phyloP scores from a whole-genome alignment of 2,329 filamentous ascomycete species.

The Phaeoacremonium minimum region DNA sequence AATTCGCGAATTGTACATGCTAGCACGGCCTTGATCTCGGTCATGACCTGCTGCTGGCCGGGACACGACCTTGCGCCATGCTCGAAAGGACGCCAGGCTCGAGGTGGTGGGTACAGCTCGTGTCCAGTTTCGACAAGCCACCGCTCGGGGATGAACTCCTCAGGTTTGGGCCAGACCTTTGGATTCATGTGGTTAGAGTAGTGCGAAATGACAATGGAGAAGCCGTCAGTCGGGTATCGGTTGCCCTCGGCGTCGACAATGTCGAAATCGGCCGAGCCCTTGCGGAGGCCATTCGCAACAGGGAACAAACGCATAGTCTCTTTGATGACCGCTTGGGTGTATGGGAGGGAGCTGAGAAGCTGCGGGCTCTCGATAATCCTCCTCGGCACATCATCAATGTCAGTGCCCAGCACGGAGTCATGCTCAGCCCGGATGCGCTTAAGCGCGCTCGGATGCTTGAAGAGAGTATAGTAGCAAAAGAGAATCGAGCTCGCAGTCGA shows the following conservation, averaged over 20 bases:
- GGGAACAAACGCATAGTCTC: slow-evolving; percentile 50
- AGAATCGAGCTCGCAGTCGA: slow-evolving; percentile 8
- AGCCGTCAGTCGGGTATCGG: slow-evolving; percentile 28
- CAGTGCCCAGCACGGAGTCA: slow-evolving; percentile 17
- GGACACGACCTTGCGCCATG: slow-evolving; percentile 28
- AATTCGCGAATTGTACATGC: slow-evolving; percentile 8
- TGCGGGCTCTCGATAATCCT: slow-evolving; percentile 32
- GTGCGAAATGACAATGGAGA: slow-evolving; percentile 11
- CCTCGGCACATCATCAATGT: slow-evolving; percentile 23
- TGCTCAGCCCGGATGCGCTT: slow-evolving; percentile 21
- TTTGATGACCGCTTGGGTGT: slow-evolving; percentile 49
- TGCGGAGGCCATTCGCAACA: slow-evolving; percentile 34
- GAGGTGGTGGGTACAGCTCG: slow-evolving; percentile 16
- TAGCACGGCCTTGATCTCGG: slow-evolving; percentile 24
- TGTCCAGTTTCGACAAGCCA: slow-evolving; percentile 24
- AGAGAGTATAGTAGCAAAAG: slow-evolving; percentile 10
- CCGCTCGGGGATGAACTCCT: slow-evolving; percentile 35
- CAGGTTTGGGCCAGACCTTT: slow-evolving; percentile 29
- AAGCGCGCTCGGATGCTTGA: slow-evolving; percentile 16
- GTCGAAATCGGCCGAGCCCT: slow-evolving; percentile 21
- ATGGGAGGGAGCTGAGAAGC: slow-evolving; percentile 43
- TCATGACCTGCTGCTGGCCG: slow-evolving; percentile 27
- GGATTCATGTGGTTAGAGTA: slow-evolving; percentile 21
- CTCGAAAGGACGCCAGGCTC: slow-evolving; percentile 30
- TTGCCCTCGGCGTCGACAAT: slow-evolving; percentile 27